Evolutionary conservation across 108 stramenopile species (phyloP).

Genomic region (Epithemia pelagica): DNA sequence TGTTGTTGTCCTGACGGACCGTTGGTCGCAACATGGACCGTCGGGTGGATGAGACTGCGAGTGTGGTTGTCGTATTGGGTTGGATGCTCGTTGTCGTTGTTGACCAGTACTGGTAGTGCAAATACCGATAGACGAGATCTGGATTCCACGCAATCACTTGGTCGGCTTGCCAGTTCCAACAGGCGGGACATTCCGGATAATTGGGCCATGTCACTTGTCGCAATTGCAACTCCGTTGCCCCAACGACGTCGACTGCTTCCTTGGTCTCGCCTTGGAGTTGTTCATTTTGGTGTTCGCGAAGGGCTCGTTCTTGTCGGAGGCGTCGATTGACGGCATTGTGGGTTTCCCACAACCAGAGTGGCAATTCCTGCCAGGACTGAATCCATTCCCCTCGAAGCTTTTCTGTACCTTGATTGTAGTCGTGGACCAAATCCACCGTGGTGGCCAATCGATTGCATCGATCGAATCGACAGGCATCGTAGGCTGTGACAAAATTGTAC

Average conservation of each 20-base stretch:
- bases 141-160: neutral
- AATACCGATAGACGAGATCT: neutral
- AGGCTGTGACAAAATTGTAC: constrained; percentile 57
- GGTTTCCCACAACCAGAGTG: constrained; percentile 68
- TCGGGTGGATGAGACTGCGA: neutral
- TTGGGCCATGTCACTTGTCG: neutral
- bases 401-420: constrained; percentile 6
- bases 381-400: constrained; percentile 20
- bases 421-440: neutral
- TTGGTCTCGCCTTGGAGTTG: constrained; percentile 5
- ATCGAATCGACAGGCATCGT: constrained; percentile 60
- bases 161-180: neutral
- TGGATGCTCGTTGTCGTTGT: neutral
- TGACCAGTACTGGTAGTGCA: neutral
- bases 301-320: constrained; percentile 44
- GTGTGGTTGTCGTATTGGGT: neutral
- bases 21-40: neutral
- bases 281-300: constrained; percentile 22
- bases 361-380: constrained; percentile 54
- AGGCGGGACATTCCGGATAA: neutral
- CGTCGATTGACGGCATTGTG: constrained; percentile 81
- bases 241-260: constrained; percentile 18
- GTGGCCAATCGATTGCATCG: constrained; percentile 56
- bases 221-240: constrained; percentile 12
- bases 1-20: neutral